Conservation (phyloP, 306 rosid species). For the Acacia melanoxylon region DNA sequence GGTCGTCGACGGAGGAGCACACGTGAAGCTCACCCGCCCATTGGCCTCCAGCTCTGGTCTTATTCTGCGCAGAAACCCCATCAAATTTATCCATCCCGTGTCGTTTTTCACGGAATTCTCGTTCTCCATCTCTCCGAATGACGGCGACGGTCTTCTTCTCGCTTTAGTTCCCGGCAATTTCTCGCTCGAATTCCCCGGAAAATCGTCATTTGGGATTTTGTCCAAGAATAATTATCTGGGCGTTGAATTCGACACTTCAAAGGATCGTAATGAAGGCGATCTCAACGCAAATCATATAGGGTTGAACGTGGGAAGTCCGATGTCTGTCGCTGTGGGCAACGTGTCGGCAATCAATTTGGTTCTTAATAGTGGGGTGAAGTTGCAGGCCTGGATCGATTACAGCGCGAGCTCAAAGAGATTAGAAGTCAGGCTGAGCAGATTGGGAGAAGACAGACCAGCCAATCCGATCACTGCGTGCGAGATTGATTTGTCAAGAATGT, state of each 20-base stretch:
- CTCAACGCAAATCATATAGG: constrained; percentile 45
- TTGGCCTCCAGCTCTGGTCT: constrained; percentile 41
- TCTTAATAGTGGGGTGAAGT: constrained; percentile 46
- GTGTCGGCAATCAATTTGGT: constrained; percentile 32
- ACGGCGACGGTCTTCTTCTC: constrained; percentile 47
- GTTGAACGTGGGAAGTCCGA: constrained; percentile 44
- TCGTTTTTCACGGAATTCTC: too few relatives aligned
- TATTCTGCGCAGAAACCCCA: constrained; percentile 34
- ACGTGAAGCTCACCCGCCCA: too few relatives aligned
- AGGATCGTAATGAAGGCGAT: constrained; percentile 37
- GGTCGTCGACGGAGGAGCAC: constrained; percentile 33
- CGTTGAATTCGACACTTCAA: constrained; percentile 51
- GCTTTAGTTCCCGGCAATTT: constrained; percentile 35
- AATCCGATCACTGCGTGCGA: constrained; percentile 44
- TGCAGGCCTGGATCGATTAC: constrained; percentile 73
- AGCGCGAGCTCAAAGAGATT: constrained; percentile 43
- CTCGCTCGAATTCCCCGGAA: constrained; percentile 26
- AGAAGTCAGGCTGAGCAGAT: constrained; percentile 53
- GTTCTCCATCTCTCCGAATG: constrained; percentile 23
- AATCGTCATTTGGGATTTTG: constrained; percentile 36
- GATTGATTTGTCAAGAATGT: constrained; percentile 53
- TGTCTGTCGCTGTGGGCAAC: constrained; percentile 41
- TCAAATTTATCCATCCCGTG: constrained; percentile 22
- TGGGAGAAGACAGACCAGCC: constrained; percentile 34
- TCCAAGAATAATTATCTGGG: constrained; percentile 29